Percentiles rank a stretch among this genome's conserved stretches.
These are phyloP conservation scores for Drechslerella stenobrocha DNA, from an alignment of 2,329 filamentous ascomycete genomes.

Conservation along the genomic window DNA sequence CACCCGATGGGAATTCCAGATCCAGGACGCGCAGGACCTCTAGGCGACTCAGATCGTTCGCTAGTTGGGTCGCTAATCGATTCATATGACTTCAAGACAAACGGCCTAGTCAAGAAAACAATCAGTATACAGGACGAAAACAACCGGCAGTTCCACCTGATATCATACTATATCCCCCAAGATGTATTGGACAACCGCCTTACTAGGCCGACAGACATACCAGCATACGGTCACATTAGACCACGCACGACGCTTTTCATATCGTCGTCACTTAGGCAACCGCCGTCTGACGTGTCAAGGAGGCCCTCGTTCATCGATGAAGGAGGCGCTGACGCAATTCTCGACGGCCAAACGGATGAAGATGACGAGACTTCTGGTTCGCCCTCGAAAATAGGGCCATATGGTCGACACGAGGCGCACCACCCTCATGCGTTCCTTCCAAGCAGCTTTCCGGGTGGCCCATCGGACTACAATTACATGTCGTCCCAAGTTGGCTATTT, in stretches of 20 bases:
- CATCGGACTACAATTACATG: slow-evolving; percentile 42
- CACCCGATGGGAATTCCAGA: slow-evolving; percentile 33
- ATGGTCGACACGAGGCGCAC: slow-evolving; percentile 40
- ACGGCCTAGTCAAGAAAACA: slow-evolving; percentile 87
- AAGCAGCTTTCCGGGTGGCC: slow-evolving; percentile 39
- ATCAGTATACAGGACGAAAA: slow-evolving; percentile 77
- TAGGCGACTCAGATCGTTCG: slow-evolving; percentile 59
- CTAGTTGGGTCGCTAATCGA: slow-evolving; percentile 84
- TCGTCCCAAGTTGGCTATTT: slow-evolving; percentile 33
- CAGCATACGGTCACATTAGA: slow-evolving; percentile 23
- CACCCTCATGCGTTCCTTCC: slow-evolving; percentile 41
- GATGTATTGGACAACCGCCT: slow-evolving; percentile 71
- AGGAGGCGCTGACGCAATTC: slow-evolving; percentile 31
- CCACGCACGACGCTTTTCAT: slow-evolving; percentile 36
- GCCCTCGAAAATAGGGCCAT: slow-evolving; percentile 33
- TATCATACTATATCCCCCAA: slow-evolving; percentile 82
- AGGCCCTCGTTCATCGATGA: slow-evolving; percentile 45
- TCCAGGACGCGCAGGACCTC: slow-evolving; percentile 32
- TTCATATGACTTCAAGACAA: slow-evolving; percentile 81
- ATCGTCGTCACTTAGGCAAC: slow-evolving; percentile 43
- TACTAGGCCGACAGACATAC: slow-evolving; percentile 63
- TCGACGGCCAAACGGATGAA: slow-evolving; percentile 42
- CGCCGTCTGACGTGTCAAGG: slow-evolving; percentile 39
- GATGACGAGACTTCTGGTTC: slow-evolving; percentile 31
- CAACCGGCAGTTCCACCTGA: slow-evolving; percentile 74